Percentiles rank a stretch among this genome's conserved stretches.
Evolutionary conservation across 805 yeast genomes (phyloP).

Genomic region (Sugiyamaella qingdaonensis): DNA sequence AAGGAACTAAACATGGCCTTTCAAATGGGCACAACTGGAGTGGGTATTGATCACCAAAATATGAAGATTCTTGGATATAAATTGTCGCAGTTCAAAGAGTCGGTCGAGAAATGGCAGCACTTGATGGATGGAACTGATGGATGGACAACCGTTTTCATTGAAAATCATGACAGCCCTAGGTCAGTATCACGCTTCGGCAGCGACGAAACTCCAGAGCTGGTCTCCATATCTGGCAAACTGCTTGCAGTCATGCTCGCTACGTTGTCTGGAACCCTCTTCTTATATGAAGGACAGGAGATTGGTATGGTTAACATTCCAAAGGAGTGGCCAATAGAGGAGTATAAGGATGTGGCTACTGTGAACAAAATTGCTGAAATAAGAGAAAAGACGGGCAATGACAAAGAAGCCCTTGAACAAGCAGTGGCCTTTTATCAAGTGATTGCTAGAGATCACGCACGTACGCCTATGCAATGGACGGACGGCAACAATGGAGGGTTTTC

Average conservation of each 20-base stretch:
- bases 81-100: slow-evolving; percentile 6
- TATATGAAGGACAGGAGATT: slow-evolving; percentile 60
- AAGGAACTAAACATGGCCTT: background rate
- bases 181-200: slow-evolving; percentile 49
- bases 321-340: slow-evolving; percentile 42
- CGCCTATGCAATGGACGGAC: slow-evolving; percentile 53
- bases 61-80: background rate
- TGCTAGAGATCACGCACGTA: slow-evolving; percentile 50
- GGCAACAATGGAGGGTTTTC: slow-evolving; percentile 45
- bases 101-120: slow-evolving; percentile 6
- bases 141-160: slow-evolving; percentile 52
- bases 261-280: slow-evolving; percentile 49
- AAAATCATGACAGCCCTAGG: slow-evolving; percentile 58
- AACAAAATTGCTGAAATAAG: slow-evolving; percentile 2
- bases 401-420: slow-evolving; percentile 4
- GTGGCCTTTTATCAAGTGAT: slow-evolving; percentile 22
- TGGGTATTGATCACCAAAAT: background rate
- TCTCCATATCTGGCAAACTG: slow-evolving; percentile 43
- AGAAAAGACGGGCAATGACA: background rate
- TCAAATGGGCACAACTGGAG: background rate
- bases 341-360: slow-evolving; percentile 46
- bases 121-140: slow-evolving; percentile 26
- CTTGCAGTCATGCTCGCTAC: slow-evolving; percentile 43
- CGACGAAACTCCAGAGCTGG: slow-evolving; percentile 32
- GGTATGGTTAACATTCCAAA: slow-evolving; percentile 50